Conservation (phyloP, 2,329 filamentous ascomycete genomes). For the Colletotrichum higginsianum region DNA sequence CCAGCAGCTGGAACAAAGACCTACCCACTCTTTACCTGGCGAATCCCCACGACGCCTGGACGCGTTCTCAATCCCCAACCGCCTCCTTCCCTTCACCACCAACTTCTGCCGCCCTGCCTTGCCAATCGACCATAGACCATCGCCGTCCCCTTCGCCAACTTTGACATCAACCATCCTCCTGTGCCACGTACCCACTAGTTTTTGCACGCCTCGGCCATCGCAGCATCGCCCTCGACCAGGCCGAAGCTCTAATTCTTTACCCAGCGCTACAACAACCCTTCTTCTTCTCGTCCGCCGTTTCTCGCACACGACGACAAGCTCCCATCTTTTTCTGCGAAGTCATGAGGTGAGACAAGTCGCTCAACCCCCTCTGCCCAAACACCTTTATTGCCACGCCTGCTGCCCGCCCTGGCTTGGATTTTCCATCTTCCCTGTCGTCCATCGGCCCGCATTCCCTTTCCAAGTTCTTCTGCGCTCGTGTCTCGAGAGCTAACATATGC, state of each 20-base stretch:
- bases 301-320: constrained; percentile 14
- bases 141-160: neutral
- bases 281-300: neutral
- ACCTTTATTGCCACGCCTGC: constrained; percentile 36
- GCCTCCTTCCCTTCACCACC: neutral
- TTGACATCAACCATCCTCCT: neutral
- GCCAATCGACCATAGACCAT: constrained; percentile 24
- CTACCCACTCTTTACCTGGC: constrained; percentile 9
- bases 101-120: constrained; percentile 2
- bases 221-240: neutral
- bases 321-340: constrained; percentile 32
- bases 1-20: constrained; percentile 27
- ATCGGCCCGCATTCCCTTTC: constrained; percentile 32
- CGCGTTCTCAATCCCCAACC: constrained; percentile 8
- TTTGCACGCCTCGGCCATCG: neutral
- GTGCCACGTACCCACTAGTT: neutral
- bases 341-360: constrained; percentile 41
- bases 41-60: constrained; percentile 17
- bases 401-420: constrained; percentile 25
- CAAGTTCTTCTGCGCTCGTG: constrained; percentile 30
- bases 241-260: neutral
- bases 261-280: neutral
- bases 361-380: constrained; percentile 26
- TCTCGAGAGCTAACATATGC: constrained; percentile 43
- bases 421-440: constrained; percentile 13